phyloP scores from a whole-genome alignment of 805 yeast species.

The Ogataea neopini region DNA sequence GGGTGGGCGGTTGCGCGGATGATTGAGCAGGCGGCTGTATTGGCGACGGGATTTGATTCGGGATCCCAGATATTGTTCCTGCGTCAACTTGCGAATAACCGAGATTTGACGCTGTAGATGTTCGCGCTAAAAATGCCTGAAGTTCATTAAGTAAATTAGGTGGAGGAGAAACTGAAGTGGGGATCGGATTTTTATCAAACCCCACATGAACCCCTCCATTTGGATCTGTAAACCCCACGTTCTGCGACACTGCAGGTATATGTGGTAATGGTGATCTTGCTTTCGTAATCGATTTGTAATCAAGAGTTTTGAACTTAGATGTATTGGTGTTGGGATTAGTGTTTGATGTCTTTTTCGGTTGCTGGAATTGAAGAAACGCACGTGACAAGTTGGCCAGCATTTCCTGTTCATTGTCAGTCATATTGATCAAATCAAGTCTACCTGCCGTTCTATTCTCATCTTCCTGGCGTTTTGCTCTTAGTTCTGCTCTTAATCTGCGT shows the following conservation, averaged over 20 bases:
- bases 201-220: neutral
- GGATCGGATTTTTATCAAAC: neutral
- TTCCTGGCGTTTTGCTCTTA: slow-evolving; percentile 16
- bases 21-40: neutral
- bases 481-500: slow-evolving; percentile 20
- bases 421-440: slow-evolving; percentile 15
- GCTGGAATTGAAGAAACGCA: slow-evolving; percentile 12
- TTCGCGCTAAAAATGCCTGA: slow-evolving; percentile 2
- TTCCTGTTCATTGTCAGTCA: slow-evolving; percentile 15
- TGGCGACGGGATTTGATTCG: slow-evolving; percentile 3
- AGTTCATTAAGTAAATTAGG: slow-evolving; percentile 1
- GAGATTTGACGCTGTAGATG: neutral
- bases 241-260: neutral
- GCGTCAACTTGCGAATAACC: neutral
- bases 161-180: neutral
- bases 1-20: slow-evolving; percentile 1
- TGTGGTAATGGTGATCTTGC: neutral
- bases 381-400: slow-evolving; percentile 12
- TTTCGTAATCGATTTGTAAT: slow-evolving; percentile 12
- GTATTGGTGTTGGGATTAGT: neutral
- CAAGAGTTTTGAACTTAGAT: slow-evolving; percentile 11
- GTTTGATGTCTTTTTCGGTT: too few relatives aligned
- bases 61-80: neutral
- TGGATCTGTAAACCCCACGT: neutral
- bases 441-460: slow-evolving; percentile 12